Evolutionary conservation across 2,329 filamentous ascomycete genomes (phyloP).

Genomic region (Chaetothyriales sp.): DNA sequence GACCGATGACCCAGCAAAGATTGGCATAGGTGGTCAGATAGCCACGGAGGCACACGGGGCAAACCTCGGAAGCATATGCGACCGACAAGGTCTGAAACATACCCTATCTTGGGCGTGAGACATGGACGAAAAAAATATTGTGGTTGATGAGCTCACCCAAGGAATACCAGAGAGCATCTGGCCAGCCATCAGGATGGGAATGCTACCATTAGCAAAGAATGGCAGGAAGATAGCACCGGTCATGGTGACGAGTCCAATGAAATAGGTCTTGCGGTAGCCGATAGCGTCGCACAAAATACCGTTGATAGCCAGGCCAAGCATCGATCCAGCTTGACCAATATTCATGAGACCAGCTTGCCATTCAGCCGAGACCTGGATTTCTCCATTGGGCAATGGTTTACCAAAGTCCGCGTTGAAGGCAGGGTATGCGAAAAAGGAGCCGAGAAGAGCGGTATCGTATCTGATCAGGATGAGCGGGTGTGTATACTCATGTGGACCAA

Average conservation of each 20-base stretch:
- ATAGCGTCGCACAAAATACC: constrained; percentile 28
- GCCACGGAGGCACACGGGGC: constrained; percentile 21
- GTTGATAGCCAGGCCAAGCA: constrained; percentile 16
- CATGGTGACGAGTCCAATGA: constrained; percentile 16
- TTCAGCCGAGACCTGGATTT: constrained; percentile 16
- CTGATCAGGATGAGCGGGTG: constrained; percentile 15
- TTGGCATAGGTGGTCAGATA: constrained; percentile 26
- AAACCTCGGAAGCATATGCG: constrained; percentile 26
- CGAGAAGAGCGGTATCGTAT: constrained; percentile 18
- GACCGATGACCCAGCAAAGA: constrained; percentile 29
- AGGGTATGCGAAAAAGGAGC: constrained; percentile 16
- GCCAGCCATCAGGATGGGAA: constrained; percentile 23
- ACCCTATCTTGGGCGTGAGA: constrained; percentile 9
- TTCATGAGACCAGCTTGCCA: constrained; percentile 33
- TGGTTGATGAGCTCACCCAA: constrained; percentile 5
- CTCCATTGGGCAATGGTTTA: constrained; percentile 1
- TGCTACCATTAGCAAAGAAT: constrained; percentile 25
- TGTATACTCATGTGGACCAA: neutral
- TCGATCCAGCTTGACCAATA: constrained; percentile 15
- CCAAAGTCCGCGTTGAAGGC: constrained; percentile 15
- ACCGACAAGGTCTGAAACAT: constrained; percentile 24
- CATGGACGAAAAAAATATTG: neutral
- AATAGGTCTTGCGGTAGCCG: constrained; percentile 24
- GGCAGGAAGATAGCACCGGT: constrained; percentile 23
- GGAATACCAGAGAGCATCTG: constrained; percentile 28